Base-by-base conservation (phyloP, 176 grass and related monocot genomes). In the Oryza punctata region DNA sequence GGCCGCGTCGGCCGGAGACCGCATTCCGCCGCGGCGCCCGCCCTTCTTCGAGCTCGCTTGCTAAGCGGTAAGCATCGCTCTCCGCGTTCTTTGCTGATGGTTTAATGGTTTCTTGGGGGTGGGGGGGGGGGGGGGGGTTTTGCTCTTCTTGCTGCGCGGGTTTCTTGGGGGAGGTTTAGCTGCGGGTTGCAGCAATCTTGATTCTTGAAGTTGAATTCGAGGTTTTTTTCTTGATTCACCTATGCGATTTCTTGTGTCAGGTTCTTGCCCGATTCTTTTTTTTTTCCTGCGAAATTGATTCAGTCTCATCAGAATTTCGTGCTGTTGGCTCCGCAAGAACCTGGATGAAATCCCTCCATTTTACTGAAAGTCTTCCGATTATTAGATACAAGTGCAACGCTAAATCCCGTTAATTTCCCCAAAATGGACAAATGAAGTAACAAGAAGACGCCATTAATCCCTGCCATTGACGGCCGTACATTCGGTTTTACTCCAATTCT, bases 61-160 rank as follows among this genome's bases (percentile, higher is more conserved):
- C 35, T 14, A 38, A 78, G 59, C 54, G 11, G 75, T 77, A 37
- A 77, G 35, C 54, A 12, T 54, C 52, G 1, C 2, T 37, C 14
- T 59, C 54, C 21, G 57, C 21, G 7, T 77, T n/a, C 30, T 50
- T 49, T 12, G 50, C 16, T 61, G 38, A 1, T 12, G 68, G 50
- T 72, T 72, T 64, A 21, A 25, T 63, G 33, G 15, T 71, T 81
- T 60, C 67, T 70, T 81, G 67, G 6, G 6, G 37, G 10, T 37
- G n/a, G n/a, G n/a, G n/a, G n/a, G n/a, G n/a, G n/a, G n/a, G n/a
- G n/a, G n/a, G n/a, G n/a, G n/a, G n/a, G n/a, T n/a, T n/a, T 59
- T 9, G 35, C 6, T 35, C n/a, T 19, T 60, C 23, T 35, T 35
- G 37, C 37, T 7, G 8, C 0, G 21, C 65, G 4, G n/a, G 4